Evolutionary conservation across 139 green algal genomes (phyloP).

Genomic region (Micractinium sp.): DNA sequence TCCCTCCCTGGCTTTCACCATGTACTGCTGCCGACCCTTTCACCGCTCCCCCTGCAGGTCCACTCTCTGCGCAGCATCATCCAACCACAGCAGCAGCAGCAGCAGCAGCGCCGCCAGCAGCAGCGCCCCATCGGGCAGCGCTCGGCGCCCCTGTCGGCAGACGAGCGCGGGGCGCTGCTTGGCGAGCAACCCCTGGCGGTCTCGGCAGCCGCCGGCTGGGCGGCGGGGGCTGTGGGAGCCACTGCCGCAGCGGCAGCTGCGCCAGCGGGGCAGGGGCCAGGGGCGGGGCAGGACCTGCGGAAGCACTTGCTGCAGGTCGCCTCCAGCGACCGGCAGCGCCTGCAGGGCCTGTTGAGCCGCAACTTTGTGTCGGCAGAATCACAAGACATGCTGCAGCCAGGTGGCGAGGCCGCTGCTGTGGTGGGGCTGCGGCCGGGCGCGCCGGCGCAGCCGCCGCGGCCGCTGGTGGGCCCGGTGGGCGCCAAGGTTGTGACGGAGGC

Average conservation of each 20-base stretch:
- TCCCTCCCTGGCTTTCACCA: too few relatives aligned
- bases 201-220: neutral
- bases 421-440: constrained; percentile 32
- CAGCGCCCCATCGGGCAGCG: constrained; percentile 35
- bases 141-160: constrained; percentile 54
- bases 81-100: constrained; percentile 2
- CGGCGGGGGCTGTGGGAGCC: neutral
- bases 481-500: constrained; percentile 3
- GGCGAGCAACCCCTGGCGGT: constrained; percentile 67
- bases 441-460: neutral
- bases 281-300: constrained; percentile 25
- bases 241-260: neutral
- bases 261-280: neutral
- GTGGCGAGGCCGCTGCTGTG: constrained; percentile 18
- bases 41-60: neutral
- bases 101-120: constrained; percentile 13
- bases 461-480: too few relatives aligned
- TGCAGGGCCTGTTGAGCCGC: constrained; percentile 60
- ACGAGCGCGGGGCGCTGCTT: constrained; percentile 71
- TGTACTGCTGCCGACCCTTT: neutral
- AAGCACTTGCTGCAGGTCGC: constrained; percentile 42
- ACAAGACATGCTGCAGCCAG: constrained; percentile 57
- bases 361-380: constrained; percentile 66
- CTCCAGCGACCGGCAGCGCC: constrained; percentile 58
- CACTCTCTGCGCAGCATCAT: constrained; percentile 13